Evolutionary conservation across 2,329 filamentous ascomycete species (phyloP).

Genomic region (Cladophialophora psammophila): DNA sequence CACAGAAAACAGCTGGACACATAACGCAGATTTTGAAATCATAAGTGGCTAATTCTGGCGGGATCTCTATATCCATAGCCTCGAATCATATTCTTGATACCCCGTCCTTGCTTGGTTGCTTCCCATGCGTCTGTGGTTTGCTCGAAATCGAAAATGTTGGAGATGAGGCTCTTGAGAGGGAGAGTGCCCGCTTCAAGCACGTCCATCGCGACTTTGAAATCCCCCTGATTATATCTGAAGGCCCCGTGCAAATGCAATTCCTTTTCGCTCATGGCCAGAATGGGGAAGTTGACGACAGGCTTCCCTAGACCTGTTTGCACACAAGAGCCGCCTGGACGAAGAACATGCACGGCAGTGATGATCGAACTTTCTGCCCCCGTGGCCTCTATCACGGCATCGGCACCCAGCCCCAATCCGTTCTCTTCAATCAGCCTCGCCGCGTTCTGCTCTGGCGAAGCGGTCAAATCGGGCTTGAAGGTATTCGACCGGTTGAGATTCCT

Average conservation of each 20-base stretch:
- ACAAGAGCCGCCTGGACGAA: slow-evolving; percentile 44
- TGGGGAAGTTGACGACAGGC: slow-evolving; percentile 49
- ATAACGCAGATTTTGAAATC: neutral
- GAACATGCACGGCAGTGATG: slow-evolving; percentile 53
- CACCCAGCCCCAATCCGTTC: slow-evolving; percentile 49
- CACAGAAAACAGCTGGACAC: neutral
- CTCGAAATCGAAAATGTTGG: slow-evolving; percentile 45
- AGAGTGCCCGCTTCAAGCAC: slow-evolving; percentile 45
- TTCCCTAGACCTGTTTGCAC: slow-evolving; percentile 50
- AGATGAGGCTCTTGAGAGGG: slow-evolving; percentile 45
- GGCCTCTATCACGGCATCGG: slow-evolving; percentile 53
- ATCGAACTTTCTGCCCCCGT: slow-evolving; percentile 54
- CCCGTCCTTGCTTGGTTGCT: slow-evolving; percentile 39
- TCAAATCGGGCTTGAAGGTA: slow-evolving; percentile 34
- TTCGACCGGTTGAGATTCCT: slow-evolving; percentile 21
- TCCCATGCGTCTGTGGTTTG: slow-evolving; percentile 47
- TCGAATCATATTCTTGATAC: slow-evolving; percentile 42
- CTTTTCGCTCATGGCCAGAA: slow-evolving; percentile 47
- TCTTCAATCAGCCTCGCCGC: slow-evolving; percentile 45
- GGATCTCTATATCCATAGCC: slow-evolving; percentile 37
- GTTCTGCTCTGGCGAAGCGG: slow-evolving; percentile 39
- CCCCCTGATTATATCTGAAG: slow-evolving; percentile 46
- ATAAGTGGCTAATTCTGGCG: slow-evolving; percentile 28
- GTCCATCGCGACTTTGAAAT: slow-evolving; percentile 50
- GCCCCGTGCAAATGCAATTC: slow-evolving; percentile 47